Percentiles rank a stretch among this genome's conserved stretches.
Evolutionary conservation across 768 basidiomycete genomes (phyloP).

Genomic region (Thelephora ganbajun): DNA sequence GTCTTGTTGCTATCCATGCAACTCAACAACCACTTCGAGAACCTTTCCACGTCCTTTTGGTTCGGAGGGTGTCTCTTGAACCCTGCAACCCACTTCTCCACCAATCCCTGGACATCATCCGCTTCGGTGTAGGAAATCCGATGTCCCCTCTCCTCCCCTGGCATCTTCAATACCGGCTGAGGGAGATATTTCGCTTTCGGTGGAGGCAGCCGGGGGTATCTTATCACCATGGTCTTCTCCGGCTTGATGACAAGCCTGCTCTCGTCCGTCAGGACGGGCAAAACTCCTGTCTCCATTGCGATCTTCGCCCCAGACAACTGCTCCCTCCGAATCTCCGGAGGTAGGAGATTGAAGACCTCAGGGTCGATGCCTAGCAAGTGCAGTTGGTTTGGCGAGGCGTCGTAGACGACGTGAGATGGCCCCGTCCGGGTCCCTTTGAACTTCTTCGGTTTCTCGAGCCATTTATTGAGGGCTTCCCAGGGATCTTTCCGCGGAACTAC

Average conservation of each 20-base stretch:
- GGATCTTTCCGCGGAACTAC: too few species aligned
- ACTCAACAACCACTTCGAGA: conserved; percentile 58
- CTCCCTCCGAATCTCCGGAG: conserved; percentile 56
- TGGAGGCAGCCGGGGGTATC: conserved; percentile 32
- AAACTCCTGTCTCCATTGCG: conserved; percentile 19
- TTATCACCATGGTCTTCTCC: conserved; percentile 20
- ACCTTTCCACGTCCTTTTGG: conserved; percentile 58
- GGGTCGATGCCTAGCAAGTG: conserved; percentile 57
- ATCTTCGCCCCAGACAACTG: conserved; percentile 50
- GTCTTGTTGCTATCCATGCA: conserved; percentile 43
- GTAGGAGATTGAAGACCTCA: conserved; percentile 51
- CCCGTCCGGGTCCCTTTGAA: conserved; percentile 19
- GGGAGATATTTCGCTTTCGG: conserved; percentile 39
- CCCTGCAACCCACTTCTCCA: conserved; percentile 64
- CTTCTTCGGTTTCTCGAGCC: conserved; percentile 23
- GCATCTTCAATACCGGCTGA: conserved; percentile 41
- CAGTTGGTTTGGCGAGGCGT: conserved; percentile 44
- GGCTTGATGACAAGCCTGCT: conserved; percentile 42
- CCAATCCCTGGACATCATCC: conserved; percentile 55
- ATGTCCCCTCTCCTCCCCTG: conserved; percentile 34
- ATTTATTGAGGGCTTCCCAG: conserved; percentile 14
- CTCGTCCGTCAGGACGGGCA: conserved; percentile 7
- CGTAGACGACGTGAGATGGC: conserved; percentile 19
- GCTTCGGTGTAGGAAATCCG: conserved; percentile 48
- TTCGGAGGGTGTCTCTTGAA: conserved; percentile 53